phyloP scores from a whole-genome alignment of 2,329 filamentous ascomycete genomes.

The Orbilia blumenaviensis region DNA sequence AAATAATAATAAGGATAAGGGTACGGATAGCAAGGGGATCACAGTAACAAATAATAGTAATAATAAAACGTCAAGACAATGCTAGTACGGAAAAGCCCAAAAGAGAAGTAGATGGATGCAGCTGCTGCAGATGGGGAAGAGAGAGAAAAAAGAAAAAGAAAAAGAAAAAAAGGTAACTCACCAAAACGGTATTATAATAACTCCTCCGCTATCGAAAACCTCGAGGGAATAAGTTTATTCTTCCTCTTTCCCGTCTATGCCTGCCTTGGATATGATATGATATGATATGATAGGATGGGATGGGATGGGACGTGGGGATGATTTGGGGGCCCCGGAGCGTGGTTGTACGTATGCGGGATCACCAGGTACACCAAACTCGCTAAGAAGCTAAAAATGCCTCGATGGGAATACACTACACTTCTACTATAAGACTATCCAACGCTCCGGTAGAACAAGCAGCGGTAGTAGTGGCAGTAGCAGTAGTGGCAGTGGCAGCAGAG shows the following conservation, averaged over 20 bases:
- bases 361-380: slow-evolving; percentile 17
- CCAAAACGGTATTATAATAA: slow-evolving; percentile 21
- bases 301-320: no score
- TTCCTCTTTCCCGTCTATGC: slow-evolving; percentile 38
- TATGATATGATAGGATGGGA: slow-evolving; percentile 18
- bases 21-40: no score
- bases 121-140: slow-evolving; percentile 6
- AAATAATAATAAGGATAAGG: no score
- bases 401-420: slow-evolving; percentile 17
- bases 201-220: neutral
- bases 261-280: slow-evolving; percentile 40
- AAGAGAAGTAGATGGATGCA: no score
- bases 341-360: slow-evolving; percentile 35
- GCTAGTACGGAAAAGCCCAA: no score
- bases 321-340: no score
- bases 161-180: slow-evolving; percentile 18
- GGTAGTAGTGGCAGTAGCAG: neutral
- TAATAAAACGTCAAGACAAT: no score
- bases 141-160: neutral
- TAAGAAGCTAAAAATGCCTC: slow-evolving; percentile 48
- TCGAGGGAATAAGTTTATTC: no score
- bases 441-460: no score
- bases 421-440: no score
- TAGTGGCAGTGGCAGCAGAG: neutral
- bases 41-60: no score